Evolutionary conservation across 75 land plant species (phyloP), one percentile per base, ranked within the genome.

Genomic region (Gnetum montanum): DNA sequence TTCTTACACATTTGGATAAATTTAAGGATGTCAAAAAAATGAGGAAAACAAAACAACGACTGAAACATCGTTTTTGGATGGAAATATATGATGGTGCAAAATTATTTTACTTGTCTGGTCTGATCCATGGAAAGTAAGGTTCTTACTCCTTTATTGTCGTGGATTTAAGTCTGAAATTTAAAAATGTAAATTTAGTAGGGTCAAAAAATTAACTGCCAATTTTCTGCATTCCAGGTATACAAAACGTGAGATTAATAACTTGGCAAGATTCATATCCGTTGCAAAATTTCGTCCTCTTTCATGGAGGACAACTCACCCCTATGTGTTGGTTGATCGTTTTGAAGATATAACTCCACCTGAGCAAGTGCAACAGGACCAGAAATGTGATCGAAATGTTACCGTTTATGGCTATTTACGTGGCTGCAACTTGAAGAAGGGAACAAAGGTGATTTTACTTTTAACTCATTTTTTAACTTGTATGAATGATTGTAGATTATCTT

Each of bases 61-160:
- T 95, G 25, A 95, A 95, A 59, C 90, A 86, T 67, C 92, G 99
- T 10, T 95, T 95, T 59, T 90, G 97, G 99, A 86, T 89, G 13
- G 99, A 95, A 57, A 86, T 95, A 28, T 74, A 79, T 64, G 74
- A 81, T 64, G 99, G 99, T n/a, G 92, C 99, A 25, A 95, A 95
- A 55, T 61, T 95, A 6, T 95, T 95, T 62, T 95, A 95, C 58
- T 71, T 95, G 36, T 95, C 99, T 25, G 99, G 99, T 56, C 93
- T 95, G 19, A 65, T 86, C 46, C 76, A 86, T 73, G 97, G 89
- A 63, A 95, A 90, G 99, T 95, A 79, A 76, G 99, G 46, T 18
- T 41, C 31, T 51, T 15, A n/a, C 20, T 1, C 46, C 8, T 34
- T 49, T 20, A 22, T 26, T 3, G 37, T 62, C 28, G 10, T 6